Conservation (phyloP, 345 rosid genomes). For the Isatis tinctoria region DNA sequence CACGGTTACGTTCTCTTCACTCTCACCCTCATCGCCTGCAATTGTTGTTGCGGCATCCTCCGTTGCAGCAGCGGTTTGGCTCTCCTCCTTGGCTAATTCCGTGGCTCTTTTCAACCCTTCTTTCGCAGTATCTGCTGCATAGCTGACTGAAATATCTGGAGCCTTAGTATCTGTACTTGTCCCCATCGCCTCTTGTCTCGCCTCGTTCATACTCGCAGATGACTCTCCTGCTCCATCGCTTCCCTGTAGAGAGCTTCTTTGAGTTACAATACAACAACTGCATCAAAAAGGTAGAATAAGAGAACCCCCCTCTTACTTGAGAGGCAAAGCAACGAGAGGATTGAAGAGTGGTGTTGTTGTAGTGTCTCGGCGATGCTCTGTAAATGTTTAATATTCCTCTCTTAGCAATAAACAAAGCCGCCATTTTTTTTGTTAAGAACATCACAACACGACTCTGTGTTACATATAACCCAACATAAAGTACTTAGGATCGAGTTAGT, state of each 20-base stretch:
- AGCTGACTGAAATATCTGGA: conserved; percentile 9
- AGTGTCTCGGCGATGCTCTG: background rate
- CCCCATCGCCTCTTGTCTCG: conserved; percentile 24
- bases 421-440: conserved; percentile 1
- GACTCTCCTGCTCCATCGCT: background rate
- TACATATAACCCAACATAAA: background rate
- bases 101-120: conserved; percentile 21
- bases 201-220: conserved; percentile 20
- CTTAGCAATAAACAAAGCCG: conserved; percentile 5
- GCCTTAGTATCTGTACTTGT: conserved; percentile 19
- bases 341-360: conserved; percentile 11
- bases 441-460: background rate
- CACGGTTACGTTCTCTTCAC: conserved; percentile 10
- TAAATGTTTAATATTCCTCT: conserved; percentile 11
- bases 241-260: conserved; percentile 5
- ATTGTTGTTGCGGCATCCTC: background rate
- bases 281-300: background rate
- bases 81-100: background rate
- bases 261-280: background rate
- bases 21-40: conserved; percentile 3
- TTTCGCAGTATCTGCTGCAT: conserved; percentile 6
- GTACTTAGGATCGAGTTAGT: conserved; percentile 2
- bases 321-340: conserved; percentile 11
- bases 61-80: background rate
- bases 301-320: conserved; percentile 6